Evolutionary conservation across 2,329 filamentous ascomycete species (phyloP).

Genomic region (Fusarium compactum): DNA sequence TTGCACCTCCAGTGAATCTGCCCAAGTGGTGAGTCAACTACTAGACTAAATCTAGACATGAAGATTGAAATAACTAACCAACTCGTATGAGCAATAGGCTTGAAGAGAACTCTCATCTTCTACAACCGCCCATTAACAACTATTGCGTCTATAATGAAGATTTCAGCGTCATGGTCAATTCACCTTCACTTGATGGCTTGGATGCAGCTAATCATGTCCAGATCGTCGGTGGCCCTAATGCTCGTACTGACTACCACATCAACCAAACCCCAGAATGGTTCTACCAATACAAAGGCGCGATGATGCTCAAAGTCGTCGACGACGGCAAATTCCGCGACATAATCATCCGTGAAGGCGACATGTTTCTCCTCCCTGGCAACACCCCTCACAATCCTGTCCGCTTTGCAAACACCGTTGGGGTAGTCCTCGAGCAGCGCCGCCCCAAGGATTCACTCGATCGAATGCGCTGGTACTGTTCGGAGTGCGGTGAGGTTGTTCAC

Average conservation of each 20-base stretch:
- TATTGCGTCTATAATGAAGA: conserved; percentile 93
- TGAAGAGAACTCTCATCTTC: conserved; percentile 88
- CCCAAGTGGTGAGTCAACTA: conserved; percentile 65
- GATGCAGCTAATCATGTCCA: conserved; percentile 44
- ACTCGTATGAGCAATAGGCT: conserved; percentile 70
- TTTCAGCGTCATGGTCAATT: conserved; percentile 80
- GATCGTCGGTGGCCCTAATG: conserved; percentile 97
- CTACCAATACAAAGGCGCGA: conserved; percentile 93
- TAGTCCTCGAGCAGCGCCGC: conserved; percentile 89
- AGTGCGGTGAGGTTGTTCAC: conserved; percentile 79
- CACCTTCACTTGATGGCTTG: not conserved
- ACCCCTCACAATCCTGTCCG: conserved; percentile 97
- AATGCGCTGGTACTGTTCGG: conserved; percentile 89
- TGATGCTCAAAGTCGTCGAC: conserved; percentile 94
- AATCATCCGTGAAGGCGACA: conserved; percentile 89
- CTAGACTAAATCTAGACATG: not conserved
- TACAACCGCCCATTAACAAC: conserved; percentile 96
- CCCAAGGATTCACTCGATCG: conserved; percentile 77
- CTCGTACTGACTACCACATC: conserved; percentile 97
- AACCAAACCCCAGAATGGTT: conserved; percentile 98
- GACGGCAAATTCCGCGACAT: conserved; percentile 80
- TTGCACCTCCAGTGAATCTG: conserved; percentile 65
- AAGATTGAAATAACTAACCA: conserved; percentile 15
- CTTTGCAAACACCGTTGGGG: conserved; percentile 92
- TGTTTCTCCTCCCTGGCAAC: conserved; percentile 93